A percentile compares a stretch with the other conserved stretches of the same genome.
Conservation (phyloP, 345 rosid species). For the Rhodamnia rubescens region DNA sequence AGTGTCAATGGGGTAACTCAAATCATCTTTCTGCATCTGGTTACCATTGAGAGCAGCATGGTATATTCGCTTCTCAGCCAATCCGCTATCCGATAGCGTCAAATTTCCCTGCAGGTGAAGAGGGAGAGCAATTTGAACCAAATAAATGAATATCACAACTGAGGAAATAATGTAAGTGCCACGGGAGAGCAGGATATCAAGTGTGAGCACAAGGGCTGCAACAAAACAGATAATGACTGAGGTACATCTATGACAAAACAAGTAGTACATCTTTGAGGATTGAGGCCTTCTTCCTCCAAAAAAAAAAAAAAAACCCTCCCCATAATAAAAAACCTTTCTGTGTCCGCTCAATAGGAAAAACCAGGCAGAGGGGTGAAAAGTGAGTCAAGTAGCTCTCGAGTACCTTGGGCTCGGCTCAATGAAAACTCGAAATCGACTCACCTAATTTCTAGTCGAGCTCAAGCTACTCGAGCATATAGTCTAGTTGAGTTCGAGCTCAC, state of each 20-base stretch:
- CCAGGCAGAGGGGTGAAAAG: not conserved
- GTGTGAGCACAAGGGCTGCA: not conserved
- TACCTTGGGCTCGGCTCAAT: not conserved
- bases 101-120: constrained; percentile 60
- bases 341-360: not conserved
- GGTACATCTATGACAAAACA: not conserved
- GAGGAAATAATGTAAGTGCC: not conserved
- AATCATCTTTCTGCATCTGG: constrained; percentile 63
- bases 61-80: constrained; percentile 85
- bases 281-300: not conserved
- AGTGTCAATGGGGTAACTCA: not conserved
- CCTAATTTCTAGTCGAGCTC: not conserved
- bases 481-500: not conserved
- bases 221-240: not conserved
- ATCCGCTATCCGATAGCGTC: constrained; percentile 60
- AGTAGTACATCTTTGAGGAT: not conserved
- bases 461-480: not conserved
- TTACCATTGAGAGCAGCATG: constrained; percentile 90
- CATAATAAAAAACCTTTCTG: not conserved
- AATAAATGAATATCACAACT: not conserved
- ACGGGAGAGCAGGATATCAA: not conserved
- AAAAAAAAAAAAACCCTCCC: not conserved
- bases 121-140: not conserved
- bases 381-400: not conserved
- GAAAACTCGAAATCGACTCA: not conserved